Conservation (phyloP, 202 grass and related monocot genomes). For the Digitaria exilis region DNA sequence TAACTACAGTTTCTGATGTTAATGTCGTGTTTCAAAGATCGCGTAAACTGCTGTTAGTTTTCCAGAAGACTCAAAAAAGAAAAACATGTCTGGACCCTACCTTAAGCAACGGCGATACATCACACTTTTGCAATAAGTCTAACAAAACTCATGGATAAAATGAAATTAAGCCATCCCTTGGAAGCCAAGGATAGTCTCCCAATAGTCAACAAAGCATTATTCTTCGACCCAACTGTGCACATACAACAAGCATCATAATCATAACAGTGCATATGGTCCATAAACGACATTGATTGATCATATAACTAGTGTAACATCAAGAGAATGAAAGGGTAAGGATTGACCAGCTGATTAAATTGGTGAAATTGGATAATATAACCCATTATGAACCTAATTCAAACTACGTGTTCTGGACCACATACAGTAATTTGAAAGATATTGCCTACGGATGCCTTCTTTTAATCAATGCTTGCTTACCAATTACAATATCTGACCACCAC, state of each 20-base stretch:
- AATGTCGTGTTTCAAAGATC: not conserved
- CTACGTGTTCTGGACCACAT: not conserved
- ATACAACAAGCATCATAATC: not conserved
- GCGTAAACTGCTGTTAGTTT: constrained; percentile 15
- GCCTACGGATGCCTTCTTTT: not conserved
- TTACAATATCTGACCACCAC: not conserved
- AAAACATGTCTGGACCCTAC: not conserved
- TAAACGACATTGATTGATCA: too few relatives aligned
- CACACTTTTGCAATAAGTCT: not conserved
- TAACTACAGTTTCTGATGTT: constrained; percentile 16
- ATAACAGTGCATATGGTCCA: not conserved
- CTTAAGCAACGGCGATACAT: not conserved
- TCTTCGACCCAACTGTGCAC: not conserved
- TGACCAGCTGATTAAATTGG: not conserved
- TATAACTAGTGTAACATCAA: not conserved
- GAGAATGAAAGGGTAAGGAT: not conserved
- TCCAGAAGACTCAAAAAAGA: constrained; percentile 15
- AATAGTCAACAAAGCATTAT: constrained; percentile 31
- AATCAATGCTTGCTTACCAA: constrained; percentile 12
- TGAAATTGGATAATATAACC: not conserved
- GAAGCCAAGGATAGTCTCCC: constrained; percentile 27
- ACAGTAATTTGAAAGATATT: not conserved
- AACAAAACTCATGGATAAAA: not conserved
- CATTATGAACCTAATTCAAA: not conserved
- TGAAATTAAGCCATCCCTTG: constrained; percentile 24